phyloP scores from a whole-genome alignment of 73 alveolate species.

The Blepharisma stoltei region DNA sequence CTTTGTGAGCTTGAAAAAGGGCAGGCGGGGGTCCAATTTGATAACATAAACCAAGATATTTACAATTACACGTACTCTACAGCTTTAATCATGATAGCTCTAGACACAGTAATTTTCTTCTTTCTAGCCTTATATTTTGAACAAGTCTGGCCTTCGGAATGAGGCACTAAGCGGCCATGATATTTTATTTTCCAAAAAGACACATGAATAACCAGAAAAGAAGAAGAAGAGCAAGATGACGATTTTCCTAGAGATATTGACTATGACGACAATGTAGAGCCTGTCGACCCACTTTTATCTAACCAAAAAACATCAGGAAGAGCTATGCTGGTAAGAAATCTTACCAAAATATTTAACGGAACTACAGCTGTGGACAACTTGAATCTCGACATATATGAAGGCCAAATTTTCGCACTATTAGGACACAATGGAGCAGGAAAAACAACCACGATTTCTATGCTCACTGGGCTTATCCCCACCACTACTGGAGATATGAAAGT shows the following conservation, averaged over 20 bases:
- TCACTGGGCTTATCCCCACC: conserved; percentile 69
- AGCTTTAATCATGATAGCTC: conserved; percentile 44
- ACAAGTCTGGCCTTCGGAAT: conserved; percentile 61
- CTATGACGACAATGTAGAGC: conserved; percentile 35
- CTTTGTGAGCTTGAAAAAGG: conserved; percentile 55
- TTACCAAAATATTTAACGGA: conserved; percentile 60
- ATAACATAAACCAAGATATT: conserved; percentile 37
- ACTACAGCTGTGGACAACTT: conserved; percentile 78
- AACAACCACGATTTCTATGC: conserved; percentile 82
- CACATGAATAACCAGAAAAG: conserved; percentile 41
- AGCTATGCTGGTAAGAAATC: conserved; percentile 33
- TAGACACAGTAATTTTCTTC: conserved; percentile 53
- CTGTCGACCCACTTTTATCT: conserved; percentile 40
- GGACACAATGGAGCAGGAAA: conserved; percentile 99
- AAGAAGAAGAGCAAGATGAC: conserved; percentile 17
- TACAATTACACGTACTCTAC: conserved; percentile 44
- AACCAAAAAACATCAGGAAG: conserved; percentile 33
- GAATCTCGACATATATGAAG: conserved; percentile 73
- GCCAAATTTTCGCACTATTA: conserved; percentile 87
- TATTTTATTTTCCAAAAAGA: conserved; percentile 44
- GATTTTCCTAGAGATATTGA: conserved; percentile 3
- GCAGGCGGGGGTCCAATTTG: conserved; percentile 50
- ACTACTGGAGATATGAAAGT: conserved; percentile 60
- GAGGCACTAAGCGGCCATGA: conserved; percentile 62
- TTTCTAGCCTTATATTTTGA: conserved; percentile 56